A percentile compares a stretch with the other conserved stretches of the same genome.
Evolutionary conservation across 1,284 basidiomycete genomes (phyloP).

Genomic region (Ustilago bromivora): DNA sequence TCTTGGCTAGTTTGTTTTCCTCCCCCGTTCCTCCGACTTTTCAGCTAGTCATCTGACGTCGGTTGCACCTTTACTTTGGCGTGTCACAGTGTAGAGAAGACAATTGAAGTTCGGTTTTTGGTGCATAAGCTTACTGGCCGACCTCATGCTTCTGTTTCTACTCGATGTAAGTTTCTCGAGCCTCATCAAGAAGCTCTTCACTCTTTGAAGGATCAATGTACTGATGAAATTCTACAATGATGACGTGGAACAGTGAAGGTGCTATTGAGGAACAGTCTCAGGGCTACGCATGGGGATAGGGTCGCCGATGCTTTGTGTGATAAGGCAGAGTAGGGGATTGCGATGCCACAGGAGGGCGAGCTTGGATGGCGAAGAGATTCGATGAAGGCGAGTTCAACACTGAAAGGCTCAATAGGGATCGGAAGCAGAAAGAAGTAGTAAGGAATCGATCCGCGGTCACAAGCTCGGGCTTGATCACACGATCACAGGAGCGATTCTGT

Average conservation of each 20-base stretch:
- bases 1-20: not conserved
- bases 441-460: too few relatives aligned
- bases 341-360: not conserved
- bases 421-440: too few relatives aligned
- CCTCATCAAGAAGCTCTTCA: too few relatives aligned
- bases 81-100: not conserved
- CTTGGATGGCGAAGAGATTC: too few relatives aligned
- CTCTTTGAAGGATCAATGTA: too few relatives aligned
- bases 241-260: not conserved
- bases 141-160: not conserved
- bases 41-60: too few relatives aligned
- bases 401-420: too few relatives aligned
- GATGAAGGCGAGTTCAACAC: too few relatives aligned
- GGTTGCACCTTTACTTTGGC: not conserved
- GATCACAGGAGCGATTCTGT: too few relatives aligned
- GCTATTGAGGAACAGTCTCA: not conserved
- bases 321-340: not conserved
- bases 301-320: not conserved
- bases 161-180: not conserved
- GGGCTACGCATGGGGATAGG: not conserved
- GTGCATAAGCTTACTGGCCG: not conserved
- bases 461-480: too few relatives aligned
- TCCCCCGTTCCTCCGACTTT: not conserved
- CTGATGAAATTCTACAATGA: too few relatives aligned
- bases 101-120: not conserved